These are phyloP conservation scores for Entomortierella beljakovae DNA, from an alignment of 192 early-diverging fungal genomes.

Conservation along the genomic window DNA sequence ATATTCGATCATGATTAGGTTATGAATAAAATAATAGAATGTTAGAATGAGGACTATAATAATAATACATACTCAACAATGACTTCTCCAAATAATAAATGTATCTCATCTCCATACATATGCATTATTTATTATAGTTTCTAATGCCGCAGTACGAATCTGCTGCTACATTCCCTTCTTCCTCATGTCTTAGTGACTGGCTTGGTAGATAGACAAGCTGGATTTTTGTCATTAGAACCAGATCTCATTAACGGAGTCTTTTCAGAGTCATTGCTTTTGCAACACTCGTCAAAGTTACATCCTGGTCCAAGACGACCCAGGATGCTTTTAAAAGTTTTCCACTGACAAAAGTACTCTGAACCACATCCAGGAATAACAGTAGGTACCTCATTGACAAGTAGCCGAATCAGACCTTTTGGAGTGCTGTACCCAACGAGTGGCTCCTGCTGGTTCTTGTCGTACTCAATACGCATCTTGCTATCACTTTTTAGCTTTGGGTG, in stretches of 20 bases:
- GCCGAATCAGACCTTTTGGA: constrained; percentile 24
- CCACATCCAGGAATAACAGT: constrained; percentile 33
- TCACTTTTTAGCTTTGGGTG: not conserved
- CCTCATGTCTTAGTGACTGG: too few species aligned
- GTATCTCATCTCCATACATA: too few species aligned
- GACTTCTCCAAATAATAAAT: too few species aligned
- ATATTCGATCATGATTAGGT: too few species aligned
- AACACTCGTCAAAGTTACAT: constrained; percentile 41
- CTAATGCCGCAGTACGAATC: too few species aligned
- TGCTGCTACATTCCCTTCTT: too few species aligned
- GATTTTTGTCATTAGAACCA: not conserved
- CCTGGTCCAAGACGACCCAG: constrained; percentile 18
- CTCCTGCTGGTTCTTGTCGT: not conserved
- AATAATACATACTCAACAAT: too few species aligned
- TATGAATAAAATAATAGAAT: too few species aligned
- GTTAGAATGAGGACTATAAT: too few species aligned
- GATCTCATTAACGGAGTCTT: not conserved
- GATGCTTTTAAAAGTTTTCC: constrained; percentile 27
- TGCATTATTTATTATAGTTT: too few species aligned
- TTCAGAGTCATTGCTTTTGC: not conserved
- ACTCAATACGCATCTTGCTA: not conserved
- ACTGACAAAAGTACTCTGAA: constrained; percentile 32
- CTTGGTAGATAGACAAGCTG: constrained; percentile 11
- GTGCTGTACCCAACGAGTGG: not conserved
- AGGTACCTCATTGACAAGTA: constrained; percentile 44